These are phyloP conservation scores for Hyaloscypha finlandica DNA, from an alignment of 495 filamentous ascomycete species.

Conservation along the genomic window DNA sequence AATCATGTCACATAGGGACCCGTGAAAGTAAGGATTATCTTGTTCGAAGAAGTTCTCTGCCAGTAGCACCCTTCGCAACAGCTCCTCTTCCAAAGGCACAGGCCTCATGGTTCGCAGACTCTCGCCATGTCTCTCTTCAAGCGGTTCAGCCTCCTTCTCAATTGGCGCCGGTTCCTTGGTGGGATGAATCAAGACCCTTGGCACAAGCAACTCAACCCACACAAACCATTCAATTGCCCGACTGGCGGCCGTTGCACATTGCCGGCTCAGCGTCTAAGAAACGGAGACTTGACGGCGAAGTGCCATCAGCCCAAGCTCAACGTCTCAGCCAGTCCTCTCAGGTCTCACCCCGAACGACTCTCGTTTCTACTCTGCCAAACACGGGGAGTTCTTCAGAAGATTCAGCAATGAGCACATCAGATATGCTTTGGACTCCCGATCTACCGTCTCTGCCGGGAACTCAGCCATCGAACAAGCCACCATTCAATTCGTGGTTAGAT, in stretches of 20 bases:
- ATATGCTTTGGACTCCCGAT: background rate
- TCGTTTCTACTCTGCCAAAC: background rate
- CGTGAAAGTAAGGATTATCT: constrained; percentile 29
- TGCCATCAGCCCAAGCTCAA: background rate
- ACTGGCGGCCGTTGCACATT: constrained; percentile 23
- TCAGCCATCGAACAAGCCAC: background rate
- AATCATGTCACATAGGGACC: constrained; percentile 31
- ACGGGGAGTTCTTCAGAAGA: background rate
- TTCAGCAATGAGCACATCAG: background rate
- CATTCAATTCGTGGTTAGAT: constrained; percentile 2
- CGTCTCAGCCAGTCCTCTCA: constrained; percentile 13
- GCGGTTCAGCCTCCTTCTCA: background rate
- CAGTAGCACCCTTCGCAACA: constrained; percentile 28
- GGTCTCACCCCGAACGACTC: constrained; percentile 9
- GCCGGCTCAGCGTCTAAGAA: constrained; percentile 25
- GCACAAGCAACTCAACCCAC: background rate
- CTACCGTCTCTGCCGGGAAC: background rate
- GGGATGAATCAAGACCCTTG: background rate
- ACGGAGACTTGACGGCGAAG: constrained; percentile 19
- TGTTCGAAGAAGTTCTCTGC: constrained; percentile 37
- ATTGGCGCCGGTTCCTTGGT: background rate
- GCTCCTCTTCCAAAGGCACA: background rate
- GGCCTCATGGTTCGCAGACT: background rate
- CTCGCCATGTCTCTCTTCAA: background rate
- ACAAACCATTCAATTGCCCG: constrained; percentile 6